Conservation (phyloP, 106 monocot genomes). For the Dendrobium chrysotoxum region DNA sequence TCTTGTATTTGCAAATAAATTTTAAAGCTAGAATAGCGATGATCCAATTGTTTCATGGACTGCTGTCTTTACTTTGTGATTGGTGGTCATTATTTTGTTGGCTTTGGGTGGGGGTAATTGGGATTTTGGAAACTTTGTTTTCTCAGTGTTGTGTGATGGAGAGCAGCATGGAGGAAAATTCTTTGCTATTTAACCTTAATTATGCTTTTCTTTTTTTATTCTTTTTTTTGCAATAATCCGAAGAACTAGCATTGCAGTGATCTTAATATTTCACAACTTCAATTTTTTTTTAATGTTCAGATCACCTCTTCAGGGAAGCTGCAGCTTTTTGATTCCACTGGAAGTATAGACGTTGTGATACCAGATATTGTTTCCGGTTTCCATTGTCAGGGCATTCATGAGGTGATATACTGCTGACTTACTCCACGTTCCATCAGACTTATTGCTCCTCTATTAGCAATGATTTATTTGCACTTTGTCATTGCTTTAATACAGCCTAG, state of each 20-base stretch:
- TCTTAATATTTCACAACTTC: background rate
- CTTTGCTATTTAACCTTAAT: background rate
- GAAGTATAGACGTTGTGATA: slow-evolving; percentile 68
- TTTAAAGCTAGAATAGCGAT: background rate
- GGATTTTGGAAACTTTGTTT: no score
- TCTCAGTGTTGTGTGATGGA: no score
- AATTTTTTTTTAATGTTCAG: slow-evolving; percentile 32
- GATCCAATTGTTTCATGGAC: background rate
- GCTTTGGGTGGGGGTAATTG: background rate
- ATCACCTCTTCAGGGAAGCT: slow-evolving; percentile 56
- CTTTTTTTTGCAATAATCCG: background rate
- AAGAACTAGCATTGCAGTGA: background rate
- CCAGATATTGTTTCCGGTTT: slow-evolving; percentile 51
- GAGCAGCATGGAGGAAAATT: background rate
- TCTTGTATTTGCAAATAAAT: background rate
- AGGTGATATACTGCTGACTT: slow-evolving; percentile 31
- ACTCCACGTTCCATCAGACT: background rate
- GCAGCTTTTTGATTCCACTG: slow-evolving; percentile 82
- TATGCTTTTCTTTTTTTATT: background rate
- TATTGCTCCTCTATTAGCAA: background rate
- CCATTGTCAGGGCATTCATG: slow-evolving; percentile 39
- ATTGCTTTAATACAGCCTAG: background rate
- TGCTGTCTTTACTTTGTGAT: background rate
- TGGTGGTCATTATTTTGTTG: background rate
- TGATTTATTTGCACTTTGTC: background rate